Evolutionary conservation across 805 yeast genomes (phyloP).

Genomic region (Teunomyces funiuensis): DNA sequence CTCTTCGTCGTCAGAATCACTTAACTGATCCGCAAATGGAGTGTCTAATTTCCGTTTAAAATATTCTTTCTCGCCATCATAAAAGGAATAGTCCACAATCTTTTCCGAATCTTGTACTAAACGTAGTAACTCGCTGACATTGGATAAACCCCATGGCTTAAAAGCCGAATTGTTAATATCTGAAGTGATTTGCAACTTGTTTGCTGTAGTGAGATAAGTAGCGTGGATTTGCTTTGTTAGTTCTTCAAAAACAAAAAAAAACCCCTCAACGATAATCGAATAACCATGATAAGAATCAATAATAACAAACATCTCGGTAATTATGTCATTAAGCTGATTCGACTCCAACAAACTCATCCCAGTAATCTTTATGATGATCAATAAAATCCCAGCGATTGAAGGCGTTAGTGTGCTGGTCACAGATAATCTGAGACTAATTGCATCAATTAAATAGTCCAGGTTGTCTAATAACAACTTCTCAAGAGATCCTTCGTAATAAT

Average conservation of each 20-base stretch:
- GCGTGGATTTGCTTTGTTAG: conserved; percentile 49
- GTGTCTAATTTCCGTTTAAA: conserved; percentile 38
- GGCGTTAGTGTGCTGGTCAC: conserved; percentile 69
- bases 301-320: conserved; percentile 70
- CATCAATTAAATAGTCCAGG: conserved; percentile 77
- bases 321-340: conserved; percentile 66
- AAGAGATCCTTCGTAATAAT: conserved; percentile 57
- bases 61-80: conserved; percentile 39
- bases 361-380: conserved; percentile 67
- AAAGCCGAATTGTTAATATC: conserved; percentile 21
- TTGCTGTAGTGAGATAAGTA: conserved; percentile 25
- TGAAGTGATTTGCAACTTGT: conserved; percentile 5
- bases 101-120: conserved; percentile 40
- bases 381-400: conserved; percentile 64
- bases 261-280: conserved; percentile 64
- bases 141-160: conserved; percentile 62
- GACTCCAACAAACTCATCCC: conserved; percentile 60
- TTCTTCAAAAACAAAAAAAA: conserved; percentile 68
- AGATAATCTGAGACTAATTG: conserved; percentile 68
- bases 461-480: conserved; percentile 59
- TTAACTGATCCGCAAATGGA: conserved; percentile 28
- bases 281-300: conserved; percentile 88
- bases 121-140: conserved; percentile 42
- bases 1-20: conserved; percentile 29
- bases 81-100: conserved; percentile 22